These are phyloP conservation scores for Globisporangium cystogenes DNA, from an alignment of 352 stramenopile genomes.

Conservation along the genomic window DNA sequence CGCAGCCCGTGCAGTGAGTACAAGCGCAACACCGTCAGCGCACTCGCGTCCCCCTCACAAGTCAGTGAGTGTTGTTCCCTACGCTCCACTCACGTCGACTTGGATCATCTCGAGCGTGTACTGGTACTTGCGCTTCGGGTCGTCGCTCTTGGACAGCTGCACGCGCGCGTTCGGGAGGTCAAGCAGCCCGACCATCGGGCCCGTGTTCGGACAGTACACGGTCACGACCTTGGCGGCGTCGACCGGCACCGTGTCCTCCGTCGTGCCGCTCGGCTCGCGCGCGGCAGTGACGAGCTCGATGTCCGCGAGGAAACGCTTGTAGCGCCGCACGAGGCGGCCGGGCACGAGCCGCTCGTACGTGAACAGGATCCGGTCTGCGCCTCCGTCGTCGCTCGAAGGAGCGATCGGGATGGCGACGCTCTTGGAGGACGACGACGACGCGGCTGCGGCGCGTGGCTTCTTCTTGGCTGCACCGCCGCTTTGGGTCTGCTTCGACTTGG, in stretches of 20 bases:
- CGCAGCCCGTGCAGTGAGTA: not conserved
- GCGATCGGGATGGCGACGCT: conserved; percentile 11
- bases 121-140: conserved; percentile 76
- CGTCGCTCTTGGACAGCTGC: conserved; percentile 70
- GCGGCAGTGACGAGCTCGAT: conserved; percentile 36
- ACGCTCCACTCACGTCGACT: conserved; percentile 56
- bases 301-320: conserved; percentile 83
- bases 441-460: not conserved
- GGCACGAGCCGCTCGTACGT: conserved; percentile 48
- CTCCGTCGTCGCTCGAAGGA: not conserved
- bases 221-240: conserved; percentile 33
- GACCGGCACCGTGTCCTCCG: not conserved
- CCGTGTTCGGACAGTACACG: conserved; percentile 83
- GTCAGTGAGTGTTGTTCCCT: too few relatives aligned
- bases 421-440: conserved; percentile 4
- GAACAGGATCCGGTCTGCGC: conserved; percentile 28
- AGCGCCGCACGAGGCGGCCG: conserved; percentile 54
- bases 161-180: conserved; percentile 57
- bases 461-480: too few relatives aligned
- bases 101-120: conserved; percentile 85
- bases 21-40: not conserved
- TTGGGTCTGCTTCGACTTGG: too few relatives aligned
- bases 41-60: not conserved
- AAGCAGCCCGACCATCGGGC: conserved; percentile 75
- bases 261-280: not conserved